These are phyloP conservation scores for Trichoderma citrinoviride DNA, from an alignment of 2,329 filamentous ascomycete species.

Conservation along the genomic window DNA sequence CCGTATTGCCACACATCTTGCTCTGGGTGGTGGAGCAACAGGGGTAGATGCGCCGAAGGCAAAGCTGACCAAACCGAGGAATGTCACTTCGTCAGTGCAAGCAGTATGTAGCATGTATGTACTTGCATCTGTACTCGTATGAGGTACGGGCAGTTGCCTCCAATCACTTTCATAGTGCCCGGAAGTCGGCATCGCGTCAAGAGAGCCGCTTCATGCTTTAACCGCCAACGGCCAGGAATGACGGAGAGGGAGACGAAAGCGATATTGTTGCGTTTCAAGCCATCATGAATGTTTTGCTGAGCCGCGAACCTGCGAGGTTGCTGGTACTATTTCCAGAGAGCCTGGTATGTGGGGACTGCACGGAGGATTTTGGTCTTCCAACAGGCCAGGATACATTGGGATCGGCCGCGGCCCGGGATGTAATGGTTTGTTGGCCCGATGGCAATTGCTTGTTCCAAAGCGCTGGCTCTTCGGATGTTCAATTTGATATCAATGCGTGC, in stretches of 20 bases:
- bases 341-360: neutral
- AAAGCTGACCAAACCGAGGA: conserved; percentile 8
- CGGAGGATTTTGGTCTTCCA: too few species aligned
- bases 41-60: neutral
- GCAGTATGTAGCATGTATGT: neutral
- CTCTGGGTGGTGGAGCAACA: neutral
- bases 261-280: neutral
- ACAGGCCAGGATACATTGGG: conserved; percentile 2
- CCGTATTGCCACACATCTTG: neutral
- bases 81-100: neutral
- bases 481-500: too few species aligned
- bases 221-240: neutral
- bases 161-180: neutral
- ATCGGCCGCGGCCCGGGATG: conserved; percentile 11
- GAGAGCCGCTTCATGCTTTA: neutral
- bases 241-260: neutral
- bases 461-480: neutral
- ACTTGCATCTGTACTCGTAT: too few species aligned
- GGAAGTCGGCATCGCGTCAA: neutral
- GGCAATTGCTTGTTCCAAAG: neutral
- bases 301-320: neutral
- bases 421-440: neutral
- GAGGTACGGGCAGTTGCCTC: neutral
- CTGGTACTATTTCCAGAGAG: neutral
- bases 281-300: neutral